phyloP scores from a whole-genome alignment of 768 basidiomycete species.

The Calocybe cyanea region DNA sequence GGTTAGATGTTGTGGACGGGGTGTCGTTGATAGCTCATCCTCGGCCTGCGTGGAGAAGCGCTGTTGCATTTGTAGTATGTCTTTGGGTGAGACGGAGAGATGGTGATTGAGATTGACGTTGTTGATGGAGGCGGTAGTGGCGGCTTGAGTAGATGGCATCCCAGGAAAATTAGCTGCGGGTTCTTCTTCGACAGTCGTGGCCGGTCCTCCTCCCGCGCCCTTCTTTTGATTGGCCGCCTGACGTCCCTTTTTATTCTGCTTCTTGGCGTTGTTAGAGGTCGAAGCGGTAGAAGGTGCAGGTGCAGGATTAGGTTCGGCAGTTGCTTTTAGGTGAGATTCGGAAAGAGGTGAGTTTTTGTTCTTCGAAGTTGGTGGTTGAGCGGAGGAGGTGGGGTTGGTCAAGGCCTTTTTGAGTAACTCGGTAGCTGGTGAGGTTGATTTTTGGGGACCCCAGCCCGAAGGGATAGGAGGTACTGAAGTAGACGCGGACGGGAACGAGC shows the following conservation, averaged over 20 bases:
- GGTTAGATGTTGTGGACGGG: slow-evolving; percentile 10
- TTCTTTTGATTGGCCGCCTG: slow-evolving; percentile 20
- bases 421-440: slow-evolving; percentile 6
- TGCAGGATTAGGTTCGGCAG: slow-evolving; percentile 1
- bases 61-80: slow-evolving; percentile 14
- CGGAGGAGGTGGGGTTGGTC: slow-evolving; percentile 2
- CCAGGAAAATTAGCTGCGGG: too few species aligned
- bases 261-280: slow-evolving; percentile 21
- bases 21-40: slow-evolving; percentile 17
- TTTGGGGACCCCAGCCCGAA: slow-evolving; percentile 12
- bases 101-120: slow-evolving; percentile 11
- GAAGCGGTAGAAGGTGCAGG: slow-evolving; percentile 2
- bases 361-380: slow-evolving; percentile 3
- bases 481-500: slow-evolving; percentile 1
- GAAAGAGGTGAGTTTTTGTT: slow-evolving; percentile 7
- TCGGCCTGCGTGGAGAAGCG: slow-evolving; percentile 5
- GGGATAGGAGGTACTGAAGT: slow-evolving; percentile 12
- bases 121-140: slow-evolving; percentile 12
- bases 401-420: slow-evolving; percentile 13
- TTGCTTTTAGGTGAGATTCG: slow-evolving; percentile 1
- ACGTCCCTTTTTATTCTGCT: slow-evolving; percentile 28
- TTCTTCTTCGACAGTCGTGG: slow-evolving; percentile 16
- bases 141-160: too few species aligned
- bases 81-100: slow-evolving; percentile 9
- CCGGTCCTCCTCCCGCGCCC: slow-evolving; percentile 4